phyloP scores from a whole-genome alignment of 495 filamentous ascomycete genomes.

The Aspergillus egyptiacus region DNA sequence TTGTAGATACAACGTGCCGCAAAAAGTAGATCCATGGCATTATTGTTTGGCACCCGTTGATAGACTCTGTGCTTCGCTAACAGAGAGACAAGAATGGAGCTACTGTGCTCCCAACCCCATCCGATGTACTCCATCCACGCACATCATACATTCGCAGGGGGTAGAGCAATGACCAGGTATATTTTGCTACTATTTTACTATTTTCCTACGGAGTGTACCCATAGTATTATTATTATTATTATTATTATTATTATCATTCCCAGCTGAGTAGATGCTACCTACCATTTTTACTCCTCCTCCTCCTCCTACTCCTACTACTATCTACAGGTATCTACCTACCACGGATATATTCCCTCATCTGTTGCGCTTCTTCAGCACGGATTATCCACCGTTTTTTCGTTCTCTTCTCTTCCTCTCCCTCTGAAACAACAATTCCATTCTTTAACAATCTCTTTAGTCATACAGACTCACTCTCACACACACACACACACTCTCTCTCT shows the following conservation, averaged over 20 bases:
- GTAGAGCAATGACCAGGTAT: no score
- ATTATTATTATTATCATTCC: conserved; percentile 9
- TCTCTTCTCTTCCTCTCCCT: conserved; percentile 4
- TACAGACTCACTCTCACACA: no score
- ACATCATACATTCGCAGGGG: conserved; percentile 6
- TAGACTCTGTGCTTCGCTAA: no score
- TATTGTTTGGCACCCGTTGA: no score
- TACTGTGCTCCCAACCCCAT: not conserved
- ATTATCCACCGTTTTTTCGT: conserved; percentile 11
- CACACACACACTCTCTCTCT: no score
- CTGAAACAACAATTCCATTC: not conserved
- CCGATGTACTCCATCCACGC: not conserved
- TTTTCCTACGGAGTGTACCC: no score
- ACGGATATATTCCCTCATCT: conserved; percentile 9
- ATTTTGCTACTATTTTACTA: no score
- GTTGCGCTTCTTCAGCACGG: conserved; percentile 6
- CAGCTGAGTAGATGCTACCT: no score
- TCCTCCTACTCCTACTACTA: no score
- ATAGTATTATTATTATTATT: not conserved
- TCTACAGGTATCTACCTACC: no score
- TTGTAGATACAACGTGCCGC: not conserved
- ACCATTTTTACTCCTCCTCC: not conserved
- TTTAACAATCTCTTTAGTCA: not conserved
- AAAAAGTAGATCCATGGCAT: no score
- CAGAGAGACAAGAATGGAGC: not conserved